These are phyloP conservation scores for Populus nigra DNA, from an alignment of 345 rosid species.

Conservation along the genomic window DNA sequence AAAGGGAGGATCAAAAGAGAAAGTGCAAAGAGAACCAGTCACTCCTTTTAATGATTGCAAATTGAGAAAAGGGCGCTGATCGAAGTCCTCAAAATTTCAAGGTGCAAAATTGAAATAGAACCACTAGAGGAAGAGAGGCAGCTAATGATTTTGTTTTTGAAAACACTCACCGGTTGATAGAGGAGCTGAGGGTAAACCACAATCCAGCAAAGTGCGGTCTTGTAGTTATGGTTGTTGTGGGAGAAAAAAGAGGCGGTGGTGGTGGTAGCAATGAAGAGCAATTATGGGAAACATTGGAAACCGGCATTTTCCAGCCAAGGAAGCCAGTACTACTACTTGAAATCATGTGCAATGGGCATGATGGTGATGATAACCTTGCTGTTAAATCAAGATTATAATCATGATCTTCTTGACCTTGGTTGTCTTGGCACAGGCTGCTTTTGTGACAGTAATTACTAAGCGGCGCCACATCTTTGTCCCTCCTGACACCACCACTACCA, in stretches of 20 bases:
- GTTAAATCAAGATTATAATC: constrained; percentile 3
- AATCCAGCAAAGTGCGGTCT: constrained; percentile 33
- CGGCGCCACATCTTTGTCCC: background rate
- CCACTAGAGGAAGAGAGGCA: background rate
- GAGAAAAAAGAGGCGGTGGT: constrained; percentile 15
- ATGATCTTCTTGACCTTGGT: constrained; percentile 6
- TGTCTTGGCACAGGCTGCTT: background rate
- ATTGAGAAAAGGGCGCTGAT: no score
- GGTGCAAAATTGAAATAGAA: no score
- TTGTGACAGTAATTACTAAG: constrained; percentile 8
- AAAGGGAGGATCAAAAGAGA: no score
- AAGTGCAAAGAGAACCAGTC: no score
- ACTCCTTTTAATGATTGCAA: no score
- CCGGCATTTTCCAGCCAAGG: no score
- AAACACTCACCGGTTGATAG: constrained; percentile 30
- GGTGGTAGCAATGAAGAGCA: background rate
- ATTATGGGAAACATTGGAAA: no score
- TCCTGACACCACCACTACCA: background rate
- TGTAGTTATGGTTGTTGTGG: background rate
- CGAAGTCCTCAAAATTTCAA: background rate
- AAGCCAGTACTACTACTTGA: no score
- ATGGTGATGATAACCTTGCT: constrained; percentile 11
- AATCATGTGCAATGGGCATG: background rate
- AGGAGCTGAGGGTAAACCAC: constrained; percentile 38
- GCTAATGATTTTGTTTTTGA: constrained; percentile 13